These are phyloP conservation scores for Colletotrichum theobromicola DNA, from an alignment of 2,329 filamentous ascomycete species.

Conservation along the genomic window DNA sequence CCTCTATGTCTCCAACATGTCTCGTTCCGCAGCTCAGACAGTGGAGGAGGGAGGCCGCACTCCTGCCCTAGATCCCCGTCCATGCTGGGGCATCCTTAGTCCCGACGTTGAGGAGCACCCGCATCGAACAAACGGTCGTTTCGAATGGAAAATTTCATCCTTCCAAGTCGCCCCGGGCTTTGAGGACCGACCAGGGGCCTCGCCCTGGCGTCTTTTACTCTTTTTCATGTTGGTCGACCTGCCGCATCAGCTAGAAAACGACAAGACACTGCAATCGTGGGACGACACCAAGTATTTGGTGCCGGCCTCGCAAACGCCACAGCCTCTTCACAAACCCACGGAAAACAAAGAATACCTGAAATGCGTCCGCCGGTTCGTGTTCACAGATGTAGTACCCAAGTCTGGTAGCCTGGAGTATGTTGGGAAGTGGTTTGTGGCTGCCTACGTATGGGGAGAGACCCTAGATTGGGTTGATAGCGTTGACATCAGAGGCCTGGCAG, in stretches of 20 bases:
- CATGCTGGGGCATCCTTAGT: background rate
- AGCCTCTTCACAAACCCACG: background rate
- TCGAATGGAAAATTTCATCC: background rate
- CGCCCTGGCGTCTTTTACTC: background rate
- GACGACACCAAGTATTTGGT: background rate
- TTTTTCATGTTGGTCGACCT: background rate
- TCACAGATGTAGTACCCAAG: background rate
- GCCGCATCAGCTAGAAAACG: background rate
- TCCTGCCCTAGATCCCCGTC: background rate
- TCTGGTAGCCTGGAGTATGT: background rate
- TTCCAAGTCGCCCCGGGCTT: background rate
- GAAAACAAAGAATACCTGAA: background rate
- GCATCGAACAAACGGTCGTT: background rate
- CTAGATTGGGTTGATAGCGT: background rate
- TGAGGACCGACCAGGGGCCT: background rate
- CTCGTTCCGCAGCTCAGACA: background rate
- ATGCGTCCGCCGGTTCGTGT: background rate
- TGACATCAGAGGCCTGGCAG: background rate
- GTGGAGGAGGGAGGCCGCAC: background rate
- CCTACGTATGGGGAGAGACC: background rate
- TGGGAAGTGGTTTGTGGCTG: background rate
- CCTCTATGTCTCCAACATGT: background rate
- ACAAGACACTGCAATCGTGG: background rate
- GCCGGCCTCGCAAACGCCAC: rapidly evolving
- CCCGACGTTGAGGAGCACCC: background rate